These are phyloP conservation scores for Neohortaea acidophila DNA, from an alignment of 495 filamentous ascomycete genomes.

Conservation along the genomic window DNA sequence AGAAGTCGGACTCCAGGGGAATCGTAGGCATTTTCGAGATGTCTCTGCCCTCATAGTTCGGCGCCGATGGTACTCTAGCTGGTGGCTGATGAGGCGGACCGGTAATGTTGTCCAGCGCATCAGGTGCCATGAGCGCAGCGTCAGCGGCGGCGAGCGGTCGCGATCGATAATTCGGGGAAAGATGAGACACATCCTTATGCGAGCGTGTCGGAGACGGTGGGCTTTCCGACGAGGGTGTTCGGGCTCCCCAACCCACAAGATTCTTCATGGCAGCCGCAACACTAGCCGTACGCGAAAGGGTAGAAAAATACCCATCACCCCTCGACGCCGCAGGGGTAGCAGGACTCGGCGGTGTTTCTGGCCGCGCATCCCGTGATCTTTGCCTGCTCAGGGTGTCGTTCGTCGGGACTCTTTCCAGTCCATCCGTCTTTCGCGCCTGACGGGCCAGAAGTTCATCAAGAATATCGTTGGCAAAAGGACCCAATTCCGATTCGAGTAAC, in stretches of 20 bases:
- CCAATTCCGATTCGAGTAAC: slow-evolving; percentile 63
- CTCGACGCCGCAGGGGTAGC: slow-evolving; percentile 25
- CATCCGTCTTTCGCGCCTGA: slow-evolving; percentile 26
- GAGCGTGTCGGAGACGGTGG: slow-evolving; percentile 19
- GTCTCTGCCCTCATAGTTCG: slow-evolving; percentile 50
- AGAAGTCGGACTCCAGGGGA: slow-evolving; percentile 66
- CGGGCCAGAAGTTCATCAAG: slow-evolving; percentile 43
- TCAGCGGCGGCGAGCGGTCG: slow-evolving; percentile 13
- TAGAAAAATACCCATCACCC: slow-evolving; percentile 48
- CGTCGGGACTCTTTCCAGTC: slow-evolving; percentile 35
- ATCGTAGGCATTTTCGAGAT: slow-evolving; percentile 41
- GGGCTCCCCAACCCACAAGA: slow-evolving; percentile 37
- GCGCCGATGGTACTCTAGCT: slow-evolving; percentile 59
- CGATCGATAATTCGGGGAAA: slow-evolving; percentile 6
- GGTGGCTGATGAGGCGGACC: slow-evolving; percentile 58
- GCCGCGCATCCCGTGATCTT: slow-evolving; percentile 22
- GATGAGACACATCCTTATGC: slow-evolving; percentile 19
- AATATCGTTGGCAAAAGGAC: slow-evolving; percentile 47
- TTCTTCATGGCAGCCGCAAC: slow-evolving; percentile 59
- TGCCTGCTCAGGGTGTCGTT: slow-evolving; percentile 26
- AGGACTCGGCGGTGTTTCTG: slow-evolving; percentile 39
- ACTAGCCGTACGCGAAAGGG: slow-evolving; percentile 53
- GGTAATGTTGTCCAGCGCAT: slow-evolving; percentile 56
- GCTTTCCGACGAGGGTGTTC: slow-evolving; percentile 11
- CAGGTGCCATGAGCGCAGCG: slow-evolving; percentile 48